Evolutionary conservation across 257 asterid genomes (phyloP), one percentile per base, ranked within the genome.

Genomic region (Echites panduratus): DNA sequence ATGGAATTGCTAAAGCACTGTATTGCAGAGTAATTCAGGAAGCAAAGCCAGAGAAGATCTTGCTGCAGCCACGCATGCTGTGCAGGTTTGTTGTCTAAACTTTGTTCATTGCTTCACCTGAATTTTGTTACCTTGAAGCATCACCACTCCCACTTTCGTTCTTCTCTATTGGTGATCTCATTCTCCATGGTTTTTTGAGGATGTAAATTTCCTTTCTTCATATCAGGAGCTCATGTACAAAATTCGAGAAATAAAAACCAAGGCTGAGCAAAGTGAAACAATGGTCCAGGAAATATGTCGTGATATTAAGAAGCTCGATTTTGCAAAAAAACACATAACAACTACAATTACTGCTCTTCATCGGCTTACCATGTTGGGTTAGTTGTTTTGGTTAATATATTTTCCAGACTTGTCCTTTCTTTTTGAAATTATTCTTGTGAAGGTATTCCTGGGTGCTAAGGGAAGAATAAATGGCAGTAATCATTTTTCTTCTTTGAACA

Each of bases 251-350:
- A 94, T 94, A 65, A 94, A 94, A 85, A 87, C 89, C 75, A 94
- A 94, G 77, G 99, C 99, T 72, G 97, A 91, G 85, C 99, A 94
- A 88, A 94, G 97, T 81, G 99, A 94, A 86, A 88, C 97, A 73
- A 94, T 94, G 99, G 99, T 94, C 82, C 99, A 94, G 86, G 99
- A 94, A 87, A 94, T 94, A 76, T 94, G 99, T 68, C 99, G 99
- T 71, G 99, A 94, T 80, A 94, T 94, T 83, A 94, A 94, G 89
- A 94, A 94, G 83, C 84, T 94, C 70, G 99, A 94, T 90, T 94
- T 94, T 80, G 97, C 99, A 29, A 94, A 94, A 88, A 94, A 94
- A 86, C 96, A 94, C 79, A 94, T 94, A 70, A 94, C 99, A 76
- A 89, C 96, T 47, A 91, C 99, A 32, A 94, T 94, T 73, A 94